These are phyloP conservation scores for Pseudocercospora vitis DNA, from an alignment of 2,329 filamentous ascomycete genomes.

Conservation along the genomic window DNA sequence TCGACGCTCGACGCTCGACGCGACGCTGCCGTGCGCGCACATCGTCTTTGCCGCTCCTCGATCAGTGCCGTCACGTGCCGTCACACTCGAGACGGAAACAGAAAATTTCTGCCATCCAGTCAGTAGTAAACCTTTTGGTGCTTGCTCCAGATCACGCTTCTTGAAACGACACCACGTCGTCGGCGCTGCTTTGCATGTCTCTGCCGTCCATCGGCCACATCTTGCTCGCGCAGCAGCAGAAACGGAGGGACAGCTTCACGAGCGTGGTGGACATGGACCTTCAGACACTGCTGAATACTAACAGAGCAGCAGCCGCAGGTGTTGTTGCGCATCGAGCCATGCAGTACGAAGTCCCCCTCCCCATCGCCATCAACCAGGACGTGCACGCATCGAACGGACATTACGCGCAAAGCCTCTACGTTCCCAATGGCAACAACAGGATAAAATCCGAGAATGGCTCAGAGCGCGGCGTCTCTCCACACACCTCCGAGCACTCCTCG, in stretches of 20 bases:
- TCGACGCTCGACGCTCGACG: too few relatives aligned
- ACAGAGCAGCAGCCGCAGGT: slow-evolving; percentile 37
- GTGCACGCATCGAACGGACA: slow-evolving; percentile 33
- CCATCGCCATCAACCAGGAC: slow-evolving; percentile 36
- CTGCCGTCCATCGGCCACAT: slow-evolving; percentile 36
- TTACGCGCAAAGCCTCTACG: slow-evolving; percentile 47
- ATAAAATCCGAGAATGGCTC: slow-evolving; percentile 61
- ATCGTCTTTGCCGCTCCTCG: slow-evolving; percentile 1
- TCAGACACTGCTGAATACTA: slow-evolving; percentile 41
- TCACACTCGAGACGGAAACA: slow-evolving; percentile 18
- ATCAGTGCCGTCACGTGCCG: slow-evolving; percentile 23
- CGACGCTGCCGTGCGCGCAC: slow-evolving; percentile 8
- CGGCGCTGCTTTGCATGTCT: slow-evolving; percentile 32
- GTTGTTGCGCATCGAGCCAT: slow-evolving; percentile 34
- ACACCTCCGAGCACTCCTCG: slow-evolving; percentile 57
- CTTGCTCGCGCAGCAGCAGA: slow-evolving; percentile 33
- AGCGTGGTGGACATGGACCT: slow-evolving; percentile 38
- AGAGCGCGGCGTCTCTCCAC: slow-evolving; percentile 58
- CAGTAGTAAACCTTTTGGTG: slow-evolving; percentile 24
- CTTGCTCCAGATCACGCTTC: slow-evolving; percentile 12
- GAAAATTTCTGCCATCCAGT: slow-evolving; percentile 32
- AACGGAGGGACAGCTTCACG: slow-evolving; percentile 40
- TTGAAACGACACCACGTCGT: slow-evolving; percentile 14
- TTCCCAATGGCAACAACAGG: slow-evolving; percentile 50
- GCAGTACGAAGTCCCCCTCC: slow-evolving; percentile 42